Base-by-base conservation (phyloP, 805 yeast species). In the Pichia scutulata region DNA sequence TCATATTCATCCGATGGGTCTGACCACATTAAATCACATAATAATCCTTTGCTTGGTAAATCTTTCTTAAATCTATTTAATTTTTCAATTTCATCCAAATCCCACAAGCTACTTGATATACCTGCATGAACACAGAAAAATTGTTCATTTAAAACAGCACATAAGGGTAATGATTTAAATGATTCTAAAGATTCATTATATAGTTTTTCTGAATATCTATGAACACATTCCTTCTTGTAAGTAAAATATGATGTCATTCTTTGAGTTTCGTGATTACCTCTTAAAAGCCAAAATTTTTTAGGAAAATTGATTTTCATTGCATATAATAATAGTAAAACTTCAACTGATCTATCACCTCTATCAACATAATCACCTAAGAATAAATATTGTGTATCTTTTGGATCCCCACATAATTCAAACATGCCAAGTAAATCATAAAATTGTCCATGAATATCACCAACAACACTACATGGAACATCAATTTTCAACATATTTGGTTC, bases 371-470 rank as follows among this genome's bases (percentile, higher is more conserved):
- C 98, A 8, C 98, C 98, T 50, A 92, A 70, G 61, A 92, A 92
- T 50, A 92, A 70, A 65, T 89, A 92, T 23, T 84, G 76, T 1
- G 95, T 87, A 16, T 70, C 73, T n/a, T 47, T 52, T 13, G 97
- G 96, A 60, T 85, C 83, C 3, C 98, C 98, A 41, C 97, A 96
- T 44, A 89, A 89, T 61, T 89, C 96, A 59, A 92, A 85, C 53
- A 92, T 70, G 67, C 89, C 89, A 78, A 90, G 74, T 57, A 93
- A 72, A 68, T 93, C 99, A 64, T 78, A 89, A 67, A 78, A 92
- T 66, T 93, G 98, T n/a, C 99, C 99, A 67, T 92, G 98, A 16
- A 92, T 80, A 66, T 92, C 98, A 47, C 99, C 99, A 68, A 96
- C 89, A 4, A 93, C 90, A 1, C 96, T 89, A 2, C 90, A 85